phyloP scores from a whole-genome alignment of 2,329 filamentous ascomycete genomes.

The Cladosporium sp. region DNA sequence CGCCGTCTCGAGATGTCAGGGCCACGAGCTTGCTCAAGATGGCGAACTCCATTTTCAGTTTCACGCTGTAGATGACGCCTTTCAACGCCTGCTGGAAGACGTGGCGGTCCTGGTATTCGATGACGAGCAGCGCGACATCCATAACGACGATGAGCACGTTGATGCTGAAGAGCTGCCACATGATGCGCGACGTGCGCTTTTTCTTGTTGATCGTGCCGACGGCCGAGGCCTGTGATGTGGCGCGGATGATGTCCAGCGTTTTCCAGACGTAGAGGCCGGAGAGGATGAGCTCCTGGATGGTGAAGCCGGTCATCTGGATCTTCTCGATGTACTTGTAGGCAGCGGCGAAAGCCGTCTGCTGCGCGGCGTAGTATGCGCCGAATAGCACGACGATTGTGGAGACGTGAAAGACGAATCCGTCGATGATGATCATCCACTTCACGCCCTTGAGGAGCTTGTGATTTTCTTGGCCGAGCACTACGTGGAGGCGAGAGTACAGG shows the following conservation, averaged over 20 bases:
- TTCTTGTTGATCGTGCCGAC: neutral
- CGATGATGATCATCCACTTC: conserved; percentile 57
- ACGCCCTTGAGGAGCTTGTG: conserved; percentile 49
- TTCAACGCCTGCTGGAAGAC: conserved; percentile 40
- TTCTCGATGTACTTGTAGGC: conserved; percentile 45
- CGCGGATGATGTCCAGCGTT: conserved; percentile 19
- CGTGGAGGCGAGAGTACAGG: conserved; percentile 61
- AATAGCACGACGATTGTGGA: conserved; percentile 54
- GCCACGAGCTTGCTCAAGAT: conserved; percentile 28
- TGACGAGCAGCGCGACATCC: conserved; percentile 35
- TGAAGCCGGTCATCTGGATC: conserved; percentile 44
- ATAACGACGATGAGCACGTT: conserved; percentile 39
- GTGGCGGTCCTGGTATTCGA: conserved; percentile 32
- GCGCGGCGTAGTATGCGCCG: conserved; percentile 45
- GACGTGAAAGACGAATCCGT: conserved; percentile 54
- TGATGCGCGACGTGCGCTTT: conserved; percentile 26
- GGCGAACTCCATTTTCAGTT: conserved; percentile 59
- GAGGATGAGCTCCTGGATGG: conserved; percentile 39
- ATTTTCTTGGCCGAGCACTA: conserved; percentile 49
- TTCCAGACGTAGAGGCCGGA: conserved; percentile 29
- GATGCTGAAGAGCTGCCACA: conserved; percentile 38
- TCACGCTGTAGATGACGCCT: conserved; percentile 31
- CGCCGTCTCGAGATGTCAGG: conserved; percentile 16
- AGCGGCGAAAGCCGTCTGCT: conserved; percentile 20
- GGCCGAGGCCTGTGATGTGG: neutral